Evolutionary conservation across 495 filamentous ascomycete genomes (phyloP).

Genomic region (Daldinia decipiens): DNA sequence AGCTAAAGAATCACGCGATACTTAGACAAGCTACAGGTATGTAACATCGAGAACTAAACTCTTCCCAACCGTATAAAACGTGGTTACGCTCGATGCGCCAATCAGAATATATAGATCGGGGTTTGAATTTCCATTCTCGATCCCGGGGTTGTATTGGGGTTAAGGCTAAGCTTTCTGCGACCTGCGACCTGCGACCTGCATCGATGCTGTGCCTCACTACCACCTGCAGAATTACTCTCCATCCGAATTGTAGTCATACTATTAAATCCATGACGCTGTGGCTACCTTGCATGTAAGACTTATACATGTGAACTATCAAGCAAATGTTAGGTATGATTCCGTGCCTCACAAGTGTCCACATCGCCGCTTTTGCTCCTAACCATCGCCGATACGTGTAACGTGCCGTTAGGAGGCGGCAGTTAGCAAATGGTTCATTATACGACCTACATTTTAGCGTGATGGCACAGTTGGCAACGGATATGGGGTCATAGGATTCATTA

Average conservation of each 20-base stretch:
- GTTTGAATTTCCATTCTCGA: background rate
- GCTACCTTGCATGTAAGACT: background rate
- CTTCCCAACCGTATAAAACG: constrained; percentile 1
- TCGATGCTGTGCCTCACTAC: background rate
- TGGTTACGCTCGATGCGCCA: background rate
- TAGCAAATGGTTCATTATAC: background rate
- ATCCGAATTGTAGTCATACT: background rate
- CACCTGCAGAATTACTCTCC: background rate
- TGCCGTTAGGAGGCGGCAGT: background rate
- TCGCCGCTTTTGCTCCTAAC: background rate
- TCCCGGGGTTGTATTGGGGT: background rate
- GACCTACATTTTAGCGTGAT: background rate
- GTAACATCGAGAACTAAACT: background rate
- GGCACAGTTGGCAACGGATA: background rate
- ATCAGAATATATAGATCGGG: background rate
- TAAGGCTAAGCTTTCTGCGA: background rate
- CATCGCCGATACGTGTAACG: background rate
- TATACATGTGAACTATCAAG: background rate
- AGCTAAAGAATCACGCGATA: constrained; percentile 5
- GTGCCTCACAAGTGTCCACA: background rate
- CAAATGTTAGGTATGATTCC: background rate
- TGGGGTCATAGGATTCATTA: background rate
- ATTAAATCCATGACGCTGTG: background rate
- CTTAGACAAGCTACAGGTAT: background rate
- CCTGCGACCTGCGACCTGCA: background rate